Percentiles rank a stretch among this genome's conserved stretches.
These are phyloP conservation scores for Baeospora myosura DNA, from an alignment of 1,284 basidiomycete species.

Conservation along the genomic window DNA sequence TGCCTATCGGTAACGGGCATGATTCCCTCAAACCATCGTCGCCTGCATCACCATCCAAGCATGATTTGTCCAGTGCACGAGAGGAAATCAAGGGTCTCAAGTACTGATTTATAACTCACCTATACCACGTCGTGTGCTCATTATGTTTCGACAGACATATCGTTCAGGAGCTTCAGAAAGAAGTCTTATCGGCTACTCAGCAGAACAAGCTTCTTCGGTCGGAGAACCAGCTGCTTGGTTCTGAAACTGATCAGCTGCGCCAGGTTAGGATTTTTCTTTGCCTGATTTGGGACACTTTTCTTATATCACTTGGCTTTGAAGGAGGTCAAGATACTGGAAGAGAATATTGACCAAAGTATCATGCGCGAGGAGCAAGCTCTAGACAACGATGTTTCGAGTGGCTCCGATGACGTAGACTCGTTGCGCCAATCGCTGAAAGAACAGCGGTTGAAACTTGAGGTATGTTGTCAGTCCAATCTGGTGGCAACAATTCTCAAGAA, in stretches of 20 bases:
- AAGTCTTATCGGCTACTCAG: conserved; percentile 24
- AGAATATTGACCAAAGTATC: conserved; percentile 62
- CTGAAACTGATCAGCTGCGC: conserved; percentile 74
- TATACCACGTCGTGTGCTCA: too few species aligned
- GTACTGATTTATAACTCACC: neutral
- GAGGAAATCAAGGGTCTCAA: conserved; percentile 4
- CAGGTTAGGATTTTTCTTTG: conserved; percentile 37
- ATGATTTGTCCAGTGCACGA: neutral
- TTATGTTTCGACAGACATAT: neutral
- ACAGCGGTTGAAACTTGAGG: conserved; percentile 49
- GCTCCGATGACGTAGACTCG: conserved; percentile 21
- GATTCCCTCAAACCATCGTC: conserved; percentile 15
- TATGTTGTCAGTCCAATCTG: conserved; percentile 18
- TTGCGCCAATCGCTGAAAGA: conserved; percentile 40
- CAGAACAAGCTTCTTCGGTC: conserved; percentile 65
- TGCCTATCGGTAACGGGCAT: conserved; percentile 35
- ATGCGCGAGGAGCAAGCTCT: conserved; percentile 43
- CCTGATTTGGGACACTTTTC: too few species aligned
- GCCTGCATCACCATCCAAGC: neutral
- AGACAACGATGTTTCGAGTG: conserved; percentile 20
- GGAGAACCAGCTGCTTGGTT: conserved; percentile 67
- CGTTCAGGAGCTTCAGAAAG: conserved; percentile 12
- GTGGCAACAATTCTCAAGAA: neutral
- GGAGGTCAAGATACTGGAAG: conserved; percentile 69
- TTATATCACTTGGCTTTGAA: conserved; percentile 22